These are phyloP conservation scores for Salisapilia sapeloensis DNA, from an alignment of 352 stramenopile species.

Conservation along the genomic window DNA sequence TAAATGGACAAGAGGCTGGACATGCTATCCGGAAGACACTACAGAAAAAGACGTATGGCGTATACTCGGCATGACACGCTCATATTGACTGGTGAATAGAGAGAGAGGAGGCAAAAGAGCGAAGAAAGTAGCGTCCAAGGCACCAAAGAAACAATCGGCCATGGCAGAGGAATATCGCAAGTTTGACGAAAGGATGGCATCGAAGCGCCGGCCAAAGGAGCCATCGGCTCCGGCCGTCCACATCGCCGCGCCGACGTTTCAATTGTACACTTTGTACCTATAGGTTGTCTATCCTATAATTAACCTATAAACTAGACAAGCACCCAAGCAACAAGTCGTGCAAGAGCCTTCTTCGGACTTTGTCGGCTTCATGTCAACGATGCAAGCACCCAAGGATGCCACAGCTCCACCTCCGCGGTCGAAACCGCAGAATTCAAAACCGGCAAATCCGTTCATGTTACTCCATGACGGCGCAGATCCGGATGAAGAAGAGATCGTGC, in stretches of 20 bases:
- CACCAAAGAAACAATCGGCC: conserved; percentile 15
- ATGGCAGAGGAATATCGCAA: conserved; percentile 52
- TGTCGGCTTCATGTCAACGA: not conserved
- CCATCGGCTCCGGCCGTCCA: conserved; percentile 24
- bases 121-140: conserved; percentile 47
- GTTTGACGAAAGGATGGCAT: conserved; percentile 61
- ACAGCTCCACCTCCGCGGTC: no score
- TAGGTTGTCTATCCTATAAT: not conserved
- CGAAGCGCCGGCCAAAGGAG: conserved; percentile 9
- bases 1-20: no score
- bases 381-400: not conserved
- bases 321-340: conserved; percentile 1
- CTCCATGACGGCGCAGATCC: conserved; percentile 34
- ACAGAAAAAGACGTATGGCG: no score
- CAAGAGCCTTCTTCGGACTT: conserved; percentile 2
- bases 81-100: no score
- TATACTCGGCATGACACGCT: no score
- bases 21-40: no score
- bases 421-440: no score
- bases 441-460: conserved; percentile 57
- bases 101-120: no score
- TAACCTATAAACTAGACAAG: conserved; percentile 5
- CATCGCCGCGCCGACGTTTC: conserved; percentile 43
- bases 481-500: conserved; percentile 14
- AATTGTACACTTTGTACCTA: conserved; percentile 25